phyloP scores from a whole-genome alignment of 495 filamentous ascomycete genomes.

The Penicillium mononematosum region DNA sequence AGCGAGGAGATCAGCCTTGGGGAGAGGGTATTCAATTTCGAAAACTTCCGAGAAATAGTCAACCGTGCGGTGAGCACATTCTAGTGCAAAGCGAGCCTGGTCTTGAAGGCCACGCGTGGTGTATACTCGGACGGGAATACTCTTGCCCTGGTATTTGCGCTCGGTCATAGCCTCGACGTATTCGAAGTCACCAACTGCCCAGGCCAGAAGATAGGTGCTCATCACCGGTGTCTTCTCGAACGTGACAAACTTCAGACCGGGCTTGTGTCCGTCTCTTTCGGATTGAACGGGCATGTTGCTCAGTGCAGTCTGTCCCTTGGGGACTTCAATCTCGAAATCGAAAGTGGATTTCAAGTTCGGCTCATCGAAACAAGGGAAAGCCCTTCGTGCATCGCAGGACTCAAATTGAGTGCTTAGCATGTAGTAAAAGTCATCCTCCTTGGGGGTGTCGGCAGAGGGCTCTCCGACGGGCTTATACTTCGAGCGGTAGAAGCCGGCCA shows the following conservation, averaged over 20 bases:
- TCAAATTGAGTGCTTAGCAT: constrained; percentile 99
- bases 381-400: constrained; percentile 87
- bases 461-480: constrained; percentile 81
- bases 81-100: constrained; percentile 80
- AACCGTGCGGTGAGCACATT: constrained; percentile 83
- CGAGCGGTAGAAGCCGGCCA: constrained; percentile 95
- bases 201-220: constrained; percentile 96
- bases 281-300: constrained; percentile 91
- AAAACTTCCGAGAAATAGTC: constrained; percentile 95
- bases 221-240: constrained; percentile 89
- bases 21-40: constrained; percentile 90
- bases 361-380: constrained; percentile 98
- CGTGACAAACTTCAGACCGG: constrained; percentile 71
- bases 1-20: constrained; percentile 91
- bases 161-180: constrained; percentile 88
- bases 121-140: constrained; percentile 91
- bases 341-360: constrained; percentile 95
- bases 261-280: constrained; percentile 54
- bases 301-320: constrained; percentile 79
- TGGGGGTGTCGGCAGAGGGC: constrained; percentile 68
- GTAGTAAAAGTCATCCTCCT: constrained; percentile 76
- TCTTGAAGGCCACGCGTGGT: constrained; percentile 87
- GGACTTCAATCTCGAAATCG: constrained; percentile 87
- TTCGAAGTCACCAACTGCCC: constrained; percentile 96
- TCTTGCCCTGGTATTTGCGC: constrained; percentile 83